Percentiles rank a stretch among this genome's conserved stretches.
phyloP scores from a whole-genome alignment of 2,329 filamentous ascomycete genomes.

The Pseudogymnoascus destructans region DNA sequence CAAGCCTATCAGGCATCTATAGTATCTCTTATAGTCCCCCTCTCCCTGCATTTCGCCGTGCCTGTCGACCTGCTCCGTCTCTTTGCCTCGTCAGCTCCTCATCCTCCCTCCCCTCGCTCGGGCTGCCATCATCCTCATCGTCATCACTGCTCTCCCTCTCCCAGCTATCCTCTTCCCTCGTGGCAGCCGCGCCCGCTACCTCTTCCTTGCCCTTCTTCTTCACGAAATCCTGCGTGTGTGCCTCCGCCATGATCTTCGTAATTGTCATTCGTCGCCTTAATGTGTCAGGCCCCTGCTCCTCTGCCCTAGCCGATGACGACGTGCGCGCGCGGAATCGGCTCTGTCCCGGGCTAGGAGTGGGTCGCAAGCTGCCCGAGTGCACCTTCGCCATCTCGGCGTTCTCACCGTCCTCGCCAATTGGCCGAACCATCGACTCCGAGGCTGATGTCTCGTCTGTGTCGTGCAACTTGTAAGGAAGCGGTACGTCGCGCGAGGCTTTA shows the following conservation, averaged over 20 bases:
- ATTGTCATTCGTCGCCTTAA: constrained; percentile 30
- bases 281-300: neutral
- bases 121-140: constrained; percentile 7
- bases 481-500: constrained; percentile 78
- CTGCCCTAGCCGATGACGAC: neutral
- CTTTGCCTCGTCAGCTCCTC: neutral
- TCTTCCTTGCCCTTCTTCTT: constrained; percentile 43
- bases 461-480: constrained; percentile 60
- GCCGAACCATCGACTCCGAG: neutral
- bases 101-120: constrained; percentile 5
- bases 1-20: neutral
- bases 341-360: constrained; percentile 30
- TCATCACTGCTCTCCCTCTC: constrained; percentile 6
- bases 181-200: neutral
- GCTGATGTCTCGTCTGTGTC: constrained; percentile 22
- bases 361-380: neutral
- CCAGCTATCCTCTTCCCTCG: neutral
- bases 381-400: neutral
- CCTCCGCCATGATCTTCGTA: constrained; percentile 61
- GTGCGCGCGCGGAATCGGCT: constrained; percentile 27
- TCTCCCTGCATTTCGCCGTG: neutral
- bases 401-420: neutral
- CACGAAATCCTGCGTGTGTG: constrained; percentile 86
- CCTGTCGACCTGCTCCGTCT: neutral
- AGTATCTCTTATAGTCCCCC: neutral